Base-by-base conservation (phyloP, 2,329 filamentous ascomycete genomes). In the Arthroderma uncinatum region DNA sequence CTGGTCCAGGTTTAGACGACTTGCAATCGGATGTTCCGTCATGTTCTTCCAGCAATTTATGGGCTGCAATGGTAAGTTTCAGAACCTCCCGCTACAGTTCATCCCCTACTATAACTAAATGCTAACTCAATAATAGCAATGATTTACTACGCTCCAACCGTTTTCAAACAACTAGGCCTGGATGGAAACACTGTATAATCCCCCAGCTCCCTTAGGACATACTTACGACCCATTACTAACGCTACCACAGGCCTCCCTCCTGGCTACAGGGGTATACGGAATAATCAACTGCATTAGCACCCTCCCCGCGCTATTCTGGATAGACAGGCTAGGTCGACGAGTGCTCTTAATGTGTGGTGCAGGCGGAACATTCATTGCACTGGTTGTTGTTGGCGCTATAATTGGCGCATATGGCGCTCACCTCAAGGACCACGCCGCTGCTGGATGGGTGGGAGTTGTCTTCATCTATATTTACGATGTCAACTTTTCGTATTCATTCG, bases 141-240 rank as follows among this genome's bases (percentile, higher is more conserved):
- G 53, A 76, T 78, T 19, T 78, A 77, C 64, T 78, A 78, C 55
- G 74, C 75, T 0, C 75, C 76, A 0, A 75, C 69, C 0, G 76
- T 78, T 14, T 78, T 78, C 61, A 62, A 58, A 0, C 71, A 74
- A 50, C 64, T 79, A 0, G 76, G 76, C 0, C 66, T 78, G 0
- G 61, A 66, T 37, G 66, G 68, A 2, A 70, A 71, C 55, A 70
- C 68, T 1, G 64, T 65, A 60, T 23, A 28, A 14, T 36, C 2
- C 28, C 7, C 14, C 23, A 21, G 12, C 16, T 39, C 8, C 10
- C 39, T 9, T 7, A 19, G 14, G 23, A 37, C 14, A 39, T 48
- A 14, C 7, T 16, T 42, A 42, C 2, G 6, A 36, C 30, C 21
- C 5, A 8, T 16, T 44, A 25, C 54, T 34, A 33, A 34, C 7